These are phyloP conservation scores for Diaporthe vexans DNA, from an alignment of 2,329 filamentous ascomycete species.

Conservation along the genomic window DNA sequence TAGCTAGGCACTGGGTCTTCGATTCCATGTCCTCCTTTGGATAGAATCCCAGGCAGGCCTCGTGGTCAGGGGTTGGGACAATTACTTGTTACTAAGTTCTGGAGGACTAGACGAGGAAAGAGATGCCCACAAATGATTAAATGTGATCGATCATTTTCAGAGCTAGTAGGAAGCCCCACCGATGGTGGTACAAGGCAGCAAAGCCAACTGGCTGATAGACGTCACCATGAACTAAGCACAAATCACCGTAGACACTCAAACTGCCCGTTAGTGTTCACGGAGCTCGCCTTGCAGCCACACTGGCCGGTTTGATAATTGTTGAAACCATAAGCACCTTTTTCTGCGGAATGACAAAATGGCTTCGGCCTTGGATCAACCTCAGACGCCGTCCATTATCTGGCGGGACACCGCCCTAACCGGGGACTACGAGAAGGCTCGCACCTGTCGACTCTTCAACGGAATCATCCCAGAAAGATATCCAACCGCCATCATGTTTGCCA, in stretches of 20 bases:
- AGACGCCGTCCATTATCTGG: neutral
- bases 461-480: slow-evolving; percentile 1
- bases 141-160: too few relatives aligned
- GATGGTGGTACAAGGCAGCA: neutral
- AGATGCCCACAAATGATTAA: too few relatives aligned
- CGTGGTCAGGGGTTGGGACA: neutral
- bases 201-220: neutral
- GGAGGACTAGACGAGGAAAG: too few relatives aligned
- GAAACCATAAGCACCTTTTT: too few relatives aligned
- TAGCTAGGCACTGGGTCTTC: neutral
- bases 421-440: slow-evolving; percentile 14
- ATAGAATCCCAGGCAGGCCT: neutral
- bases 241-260: neutral
- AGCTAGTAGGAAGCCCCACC: neutral
- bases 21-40: neutral
- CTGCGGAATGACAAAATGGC: neutral
- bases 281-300: neutral
- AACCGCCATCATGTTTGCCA: neutral
- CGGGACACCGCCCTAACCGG: neutral
- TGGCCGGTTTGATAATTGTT: neutral
- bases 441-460: slow-evolving; percentile 2
- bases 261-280: too few relatives aligned
- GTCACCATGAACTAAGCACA: neutral
- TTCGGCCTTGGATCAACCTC: neutral
- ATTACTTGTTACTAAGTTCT: too few relatives aligned